Base-by-base conservation (phyloP, 2,329 filamentous ascomycete species). In the Botrytis sinoallii region DNA sequence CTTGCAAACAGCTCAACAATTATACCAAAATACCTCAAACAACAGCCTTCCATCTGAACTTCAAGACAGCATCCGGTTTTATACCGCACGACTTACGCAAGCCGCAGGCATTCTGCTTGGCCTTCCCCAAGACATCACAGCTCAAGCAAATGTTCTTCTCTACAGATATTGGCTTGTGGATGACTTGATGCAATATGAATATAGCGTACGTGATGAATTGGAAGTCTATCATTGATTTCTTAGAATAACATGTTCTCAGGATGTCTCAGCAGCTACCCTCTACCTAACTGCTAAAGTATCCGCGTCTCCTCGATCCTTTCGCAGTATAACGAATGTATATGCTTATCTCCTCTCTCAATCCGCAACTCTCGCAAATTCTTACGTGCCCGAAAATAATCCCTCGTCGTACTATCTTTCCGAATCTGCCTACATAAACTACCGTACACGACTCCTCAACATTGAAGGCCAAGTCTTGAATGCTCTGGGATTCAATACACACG, bases 221-320 rank as follows among this genome's bases (percentile, higher is more conserved):
- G 7, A 48, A 29, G 1, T 44, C 22, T 29, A 12, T 42, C 38
- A 48, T 44, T 8, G 38, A 35, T 25, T n/a, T 22, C 25, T 18
- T 61, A 16, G 10, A 44, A 44, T 70, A 70, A 70, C 40, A 32
- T 32, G n/a, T 74, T 75, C 46, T 12, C 80, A 96, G 92, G 91
- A 96, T 81, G 88, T 92, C 70, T 97, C 94, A 46, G 93, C 95
- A 48, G 93, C 93, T 25, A 87, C 90, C 0, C 83, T 98, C 70
- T 98, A 94, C 84, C 86, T 97, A 70, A 88, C 90, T 38, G 89
- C 94, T 44, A 98, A 98, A 83, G 87, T 96, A 73, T 94, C 94
- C 38, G 89, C 93, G 4, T 86, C 89, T 68, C 92, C 94, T 1
- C 90, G 92, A 74, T 92, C 92, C 20, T 89, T 93, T 0, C 90